Base-by-base conservation (phyloP, 78 protist species). In the Emiliania huxleyi region DNA sequence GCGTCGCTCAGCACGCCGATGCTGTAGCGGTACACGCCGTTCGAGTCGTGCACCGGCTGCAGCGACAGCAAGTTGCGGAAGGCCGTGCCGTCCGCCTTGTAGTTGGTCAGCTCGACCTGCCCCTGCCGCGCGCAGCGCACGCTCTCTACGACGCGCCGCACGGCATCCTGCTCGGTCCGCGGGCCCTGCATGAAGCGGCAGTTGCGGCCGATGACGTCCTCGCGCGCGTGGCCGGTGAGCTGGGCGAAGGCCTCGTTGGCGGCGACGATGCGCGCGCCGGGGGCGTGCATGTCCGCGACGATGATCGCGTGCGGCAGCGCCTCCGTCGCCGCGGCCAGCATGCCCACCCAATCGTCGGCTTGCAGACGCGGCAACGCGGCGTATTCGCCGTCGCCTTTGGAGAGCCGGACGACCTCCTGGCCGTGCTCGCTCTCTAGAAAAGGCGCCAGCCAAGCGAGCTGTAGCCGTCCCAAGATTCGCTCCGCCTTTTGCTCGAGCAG, bases 131-230 rank as follows among this genome's bases (percentile, higher is more conserved):
- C 52, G 25, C 43, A 0, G 6, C 87, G 46, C 23, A 79, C 19
- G 19, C 22, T 33, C 37, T 44, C 62, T 35, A 29, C 43, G 11
- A 84, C 46, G 6, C 2, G 6, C 6, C 25, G 44, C 23, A 84
- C 69, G 8, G 22, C 44, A 12, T 3, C 0, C 2, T 44, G 44
- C 19, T 88, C 81, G 55, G 91, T 56, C 15, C 2, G 11, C n/a
- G 0, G 12, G 79, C 91, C 75, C 49, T 88, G 91, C 52, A 88
- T 35, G 79, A 88, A 88, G 43, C 91, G 91, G 91, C 91, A 88
- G 77, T 88, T 88, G 11, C 25, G 18, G 38, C 91, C 91, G 33
- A 88, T 37, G 4, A 25, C 46, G 38, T 40, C 45, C n/a, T 0
- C 73, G 37, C 22, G 4, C n/a, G 12, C 1, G 37, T 21, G 56